phyloP scores from a whole-genome alignment of 2,329 filamentous ascomycete species.

The Scytalidium sp. region DNA sequence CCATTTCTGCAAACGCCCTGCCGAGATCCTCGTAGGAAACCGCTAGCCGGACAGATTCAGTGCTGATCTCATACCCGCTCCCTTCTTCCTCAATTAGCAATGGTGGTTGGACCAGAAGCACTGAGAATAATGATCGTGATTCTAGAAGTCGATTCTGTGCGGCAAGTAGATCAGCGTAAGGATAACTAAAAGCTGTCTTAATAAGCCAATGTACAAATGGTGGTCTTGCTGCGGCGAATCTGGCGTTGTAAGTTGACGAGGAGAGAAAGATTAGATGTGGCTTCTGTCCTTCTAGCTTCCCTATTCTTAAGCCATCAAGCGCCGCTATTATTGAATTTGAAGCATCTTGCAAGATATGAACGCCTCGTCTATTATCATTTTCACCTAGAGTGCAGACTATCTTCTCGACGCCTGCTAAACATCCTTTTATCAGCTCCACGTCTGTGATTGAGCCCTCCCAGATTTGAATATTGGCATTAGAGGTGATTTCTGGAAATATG shows the following conservation, averaged over 20 bases:
- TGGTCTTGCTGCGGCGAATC: conserved; percentile 2
- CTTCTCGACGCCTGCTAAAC: background rate
- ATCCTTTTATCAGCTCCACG: background rate
- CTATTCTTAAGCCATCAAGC: background rate
- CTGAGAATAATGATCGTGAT: background rate
- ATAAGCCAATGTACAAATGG: conserved; percentile 3
- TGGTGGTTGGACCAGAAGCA: conserved; percentile 1
- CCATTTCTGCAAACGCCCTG: background rate
- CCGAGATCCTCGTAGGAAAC: conserved; percentile 4
- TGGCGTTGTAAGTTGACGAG: conserved; percentile 2
- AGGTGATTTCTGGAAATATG: conserved; percentile 1
- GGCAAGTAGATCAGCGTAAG: conserved; percentile 3
- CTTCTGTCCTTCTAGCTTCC: background rate
- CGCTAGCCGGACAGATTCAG: conserved; percentile 1
- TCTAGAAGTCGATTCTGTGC: background rate
- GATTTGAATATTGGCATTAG: too few relatives aligned
- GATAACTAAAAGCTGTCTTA: conserved; percentile 2
- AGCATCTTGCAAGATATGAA: conserved; percentile 1
- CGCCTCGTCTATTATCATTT: conserved; percentile 1
- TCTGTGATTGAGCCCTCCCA: conserved; percentile 2
- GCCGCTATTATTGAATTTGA: conserved; percentile 1
- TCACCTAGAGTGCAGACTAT: conserved; percentile 4
- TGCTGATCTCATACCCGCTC: conserved; percentile 2
- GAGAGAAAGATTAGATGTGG: conserved; percentile 1
- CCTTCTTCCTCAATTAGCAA: conserved; percentile 2